These are phyloP conservation scores for Neopestalotiopsis rosae DNA, from an alignment of 2,329 filamentous ascomycete genomes.

Conservation along the genomic window DNA sequence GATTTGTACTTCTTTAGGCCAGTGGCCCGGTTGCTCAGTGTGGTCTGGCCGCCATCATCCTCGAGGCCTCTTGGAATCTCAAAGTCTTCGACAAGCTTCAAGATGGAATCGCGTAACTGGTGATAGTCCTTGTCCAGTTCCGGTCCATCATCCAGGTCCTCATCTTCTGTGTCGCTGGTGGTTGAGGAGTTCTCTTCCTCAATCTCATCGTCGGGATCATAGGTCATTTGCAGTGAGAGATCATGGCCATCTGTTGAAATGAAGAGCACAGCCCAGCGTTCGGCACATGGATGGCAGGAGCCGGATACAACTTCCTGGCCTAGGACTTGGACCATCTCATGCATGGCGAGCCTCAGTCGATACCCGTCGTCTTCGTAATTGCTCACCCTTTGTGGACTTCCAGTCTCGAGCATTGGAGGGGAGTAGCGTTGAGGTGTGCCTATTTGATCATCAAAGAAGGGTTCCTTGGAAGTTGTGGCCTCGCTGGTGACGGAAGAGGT, in stretches of 20 bases:
- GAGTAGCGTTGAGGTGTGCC: slow-evolving; percentile 60
- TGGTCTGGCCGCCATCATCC: slow-evolving; percentile 62
- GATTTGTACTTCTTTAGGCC: slow-evolving; percentile 64
- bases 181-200: slow-evolving; percentile 68
- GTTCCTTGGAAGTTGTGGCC: slow-evolving; percentile 68
- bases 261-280: slow-evolving; percentile 83
- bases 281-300: slow-evolving; percentile 77
- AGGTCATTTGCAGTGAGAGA: slow-evolving; percentile 74
- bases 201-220: slow-evolving; percentile 69
- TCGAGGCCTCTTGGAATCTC: slow-evolving; percentile 75
- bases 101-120: slow-evolving; percentile 78
- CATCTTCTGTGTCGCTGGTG: slow-evolving; percentile 66
- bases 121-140: slow-evolving; percentile 82
- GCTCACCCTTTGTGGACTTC: slow-evolving; percentile 48
- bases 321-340: slow-evolving; percentile 72
- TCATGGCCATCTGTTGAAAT: slow-evolving; percentile 74
- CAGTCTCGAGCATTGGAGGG: slow-evolving; percentile 52
- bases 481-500: slow-evolving; percentile 76
- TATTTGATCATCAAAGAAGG: slow-evolving; percentile 61
- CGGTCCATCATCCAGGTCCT: slow-evolving; percentile 62
- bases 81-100: slow-evolving; percentile 82
- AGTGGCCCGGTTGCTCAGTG: slow-evolving; percentile 74
- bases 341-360: slow-evolving; percentile 69
- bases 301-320: slow-evolving; percentile 70
- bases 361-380: slow-evolving; percentile 70